A percentile compares a stretch with the other conserved stretches of the same genome.
phyloP scores from a whole-genome alignment of 148 eudicot genomes.

The Drosera capensis region DNA sequence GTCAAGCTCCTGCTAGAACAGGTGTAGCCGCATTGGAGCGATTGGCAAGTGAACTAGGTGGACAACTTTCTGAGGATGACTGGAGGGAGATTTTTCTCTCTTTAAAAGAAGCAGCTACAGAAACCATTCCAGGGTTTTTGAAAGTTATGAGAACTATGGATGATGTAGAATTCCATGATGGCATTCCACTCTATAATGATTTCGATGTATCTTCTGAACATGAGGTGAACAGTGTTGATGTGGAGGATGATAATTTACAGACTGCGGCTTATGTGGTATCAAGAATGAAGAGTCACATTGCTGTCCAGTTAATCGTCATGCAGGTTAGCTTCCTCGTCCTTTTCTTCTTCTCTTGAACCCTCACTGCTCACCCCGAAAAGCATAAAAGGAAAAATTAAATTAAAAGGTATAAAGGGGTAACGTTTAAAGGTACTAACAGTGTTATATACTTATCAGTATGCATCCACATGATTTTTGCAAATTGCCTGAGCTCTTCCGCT shows the following conservation, averaged over 20 bases:
- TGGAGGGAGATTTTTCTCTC: conserved; percentile 66
- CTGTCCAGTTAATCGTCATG: conserved; percentile 61
- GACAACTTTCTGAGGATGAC: conserved; percentile 62
- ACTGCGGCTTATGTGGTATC: conserved; percentile 68
- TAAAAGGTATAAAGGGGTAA: too few species aligned
- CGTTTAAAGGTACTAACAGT: too few species aligned
- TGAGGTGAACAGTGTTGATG: conserved; percentile 25
- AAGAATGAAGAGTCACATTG: conserved; percentile 72
- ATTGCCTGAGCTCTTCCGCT: too few species aligned
- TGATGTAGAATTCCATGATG: conserved; percentile 43
- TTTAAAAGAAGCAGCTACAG: conserved; percentile 56
- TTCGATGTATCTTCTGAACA: conserved; percentile 30
- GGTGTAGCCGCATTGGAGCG: conserved; percentile 68
- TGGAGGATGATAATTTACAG: conserved; percentile 62
- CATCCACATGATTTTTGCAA: too few species aligned
- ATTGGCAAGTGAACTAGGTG: conserved; percentile 53
- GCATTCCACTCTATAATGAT: conserved; percentile 23
- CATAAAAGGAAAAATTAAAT: too few species aligned
- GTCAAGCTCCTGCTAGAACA: conserved; percentile 57
- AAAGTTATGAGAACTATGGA: conserved; percentile 64
- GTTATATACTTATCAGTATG: too few species aligned
- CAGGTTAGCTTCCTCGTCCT: too few species aligned
- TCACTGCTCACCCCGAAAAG: too few species aligned
- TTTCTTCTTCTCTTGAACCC: too few species aligned
- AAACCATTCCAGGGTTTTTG: conserved; percentile 45